A percentile compares a stretch with the other conserved stretches of the same genome.
Evolutionary conservation across 2,329 filamentous ascomycete species (phyloP).

Genomic region (Pseudogymnoascus sp.): DNA sequence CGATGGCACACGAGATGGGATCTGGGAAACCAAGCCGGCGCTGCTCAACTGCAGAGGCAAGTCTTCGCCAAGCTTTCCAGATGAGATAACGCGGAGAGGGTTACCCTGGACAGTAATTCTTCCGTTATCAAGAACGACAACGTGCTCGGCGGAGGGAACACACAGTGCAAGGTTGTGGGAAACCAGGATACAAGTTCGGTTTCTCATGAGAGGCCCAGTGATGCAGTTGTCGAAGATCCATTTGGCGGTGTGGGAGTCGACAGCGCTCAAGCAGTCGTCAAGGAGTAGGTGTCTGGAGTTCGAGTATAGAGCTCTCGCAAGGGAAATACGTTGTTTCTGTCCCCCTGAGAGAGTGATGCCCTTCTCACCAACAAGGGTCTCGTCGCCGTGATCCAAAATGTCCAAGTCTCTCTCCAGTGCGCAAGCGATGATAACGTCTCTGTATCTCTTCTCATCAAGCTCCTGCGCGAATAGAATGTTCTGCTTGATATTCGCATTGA

Average conservation of each 20-base stretch:
- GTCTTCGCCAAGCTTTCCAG: conserved; percentile 86
- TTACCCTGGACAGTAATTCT: conserved; percentile 70
- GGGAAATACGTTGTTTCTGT: conserved; percentile 93
- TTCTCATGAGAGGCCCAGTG: conserved; percentile 77
- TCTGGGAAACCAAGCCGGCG: conserved; percentile 63
- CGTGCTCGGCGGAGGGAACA: conserved; percentile 69
- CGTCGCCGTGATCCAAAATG: conserved; percentile 85
- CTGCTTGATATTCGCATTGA: conserved; percentile 91
- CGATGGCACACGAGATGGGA: conserved; percentile 72
- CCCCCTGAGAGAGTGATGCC: conserved; percentile 94
- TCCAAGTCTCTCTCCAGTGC: conserved; percentile 85
- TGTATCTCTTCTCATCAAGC: conserved; percentile 75
- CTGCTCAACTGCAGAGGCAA: conserved; percentile 65
- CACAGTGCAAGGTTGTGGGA: conserved; percentile 93
- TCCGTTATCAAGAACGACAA: conserved; percentile 84
- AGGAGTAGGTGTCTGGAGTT: conserved; percentile 84
- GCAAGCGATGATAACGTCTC: conserved; percentile 82
- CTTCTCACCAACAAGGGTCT: conserved; percentile 93
- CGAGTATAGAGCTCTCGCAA: conserved; percentile 95
- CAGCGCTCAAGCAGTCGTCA: conserved; percentile 92
- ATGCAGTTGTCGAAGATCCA: conserved; percentile 97
- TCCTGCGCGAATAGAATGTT: conserved; percentile 88
- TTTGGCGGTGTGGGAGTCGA: conserved; percentile 94
- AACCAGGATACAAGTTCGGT: conserved; percentile 87
- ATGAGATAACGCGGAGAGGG: conserved; percentile 68